These are phyloP conservation scores for Colletotrichum theobromicola DNA, from an alignment of 2,329 filamentous ascomycete genomes.

Conservation along the genomic window DNA sequence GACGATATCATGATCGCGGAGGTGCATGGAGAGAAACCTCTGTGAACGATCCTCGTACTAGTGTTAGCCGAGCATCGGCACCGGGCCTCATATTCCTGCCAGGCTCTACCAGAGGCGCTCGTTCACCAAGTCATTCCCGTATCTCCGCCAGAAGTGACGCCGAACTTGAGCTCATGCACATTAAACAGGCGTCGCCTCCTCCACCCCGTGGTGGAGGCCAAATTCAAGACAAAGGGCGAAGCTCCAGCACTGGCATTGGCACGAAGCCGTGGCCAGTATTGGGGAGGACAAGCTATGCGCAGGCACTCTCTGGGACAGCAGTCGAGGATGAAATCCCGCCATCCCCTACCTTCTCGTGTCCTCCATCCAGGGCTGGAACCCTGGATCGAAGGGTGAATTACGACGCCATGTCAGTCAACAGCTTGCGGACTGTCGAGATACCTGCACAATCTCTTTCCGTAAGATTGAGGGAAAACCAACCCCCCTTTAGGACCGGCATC, in stretches of 20 bases:
- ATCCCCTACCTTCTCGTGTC: conserved; percentile 25
- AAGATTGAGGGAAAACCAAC: not conserved
- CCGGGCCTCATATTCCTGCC: conserved; percentile 36
- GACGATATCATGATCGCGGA: conserved; percentile 47
- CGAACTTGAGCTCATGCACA: conserved; percentile 45
- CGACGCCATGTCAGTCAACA: conserved; percentile 30
- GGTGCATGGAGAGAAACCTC: conserved; percentile 48
- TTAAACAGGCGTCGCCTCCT: conserved; percentile 42
- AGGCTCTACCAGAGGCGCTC: conserved; percentile 11
- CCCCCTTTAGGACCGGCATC: not conserved
- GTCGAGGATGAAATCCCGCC: conserved; percentile 14
- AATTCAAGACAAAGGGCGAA: conserved; percentile 29
- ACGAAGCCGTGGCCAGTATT: conserved; percentile 33
- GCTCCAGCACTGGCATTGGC: conserved; percentile 22
- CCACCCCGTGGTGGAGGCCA: conserved; percentile 30
- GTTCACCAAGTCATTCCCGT: conserved; percentile 30
- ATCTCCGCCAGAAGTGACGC: conserved; percentile 44
- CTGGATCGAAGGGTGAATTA: conserved; percentile 22
- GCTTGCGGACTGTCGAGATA: conserved; percentile 6
- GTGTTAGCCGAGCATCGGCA: conserved; percentile 44
- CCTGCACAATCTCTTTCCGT: not conserved
- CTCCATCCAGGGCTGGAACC: conserved; percentile 13
- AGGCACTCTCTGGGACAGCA: conserved; percentile 24
- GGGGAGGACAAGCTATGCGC: conserved; percentile 38
- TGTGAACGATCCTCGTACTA: conserved; percentile 45